Evolutionary conservation across 2,329 filamentous ascomycete species (phyloP), one percentile per base, ranked within the genome.

Genomic region (Coniochaeta sp.): DNA sequence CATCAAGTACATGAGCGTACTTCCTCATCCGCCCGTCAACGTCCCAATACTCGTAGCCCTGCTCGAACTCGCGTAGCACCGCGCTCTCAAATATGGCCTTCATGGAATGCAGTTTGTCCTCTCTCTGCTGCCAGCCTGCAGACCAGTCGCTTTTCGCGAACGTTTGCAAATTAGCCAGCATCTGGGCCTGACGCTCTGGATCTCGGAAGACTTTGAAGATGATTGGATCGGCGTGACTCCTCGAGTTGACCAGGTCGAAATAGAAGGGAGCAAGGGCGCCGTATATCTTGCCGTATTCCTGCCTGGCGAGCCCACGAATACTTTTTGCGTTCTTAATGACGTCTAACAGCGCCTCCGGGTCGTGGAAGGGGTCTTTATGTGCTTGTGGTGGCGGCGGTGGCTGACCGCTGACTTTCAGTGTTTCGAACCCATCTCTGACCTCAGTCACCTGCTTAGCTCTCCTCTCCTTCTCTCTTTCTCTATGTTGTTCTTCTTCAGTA

Each of bases 211-310:
- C 89, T 67, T 89, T 86, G 74, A 98, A 99, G 9, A 98, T 79
- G 36, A 91, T 80, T 7, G 90, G 91, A 65, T 97, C 89, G 16
- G 89, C 85, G 76, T 89, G 91, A 64, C 79, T 90, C 75, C 81
- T 85, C 2, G 88, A 87, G 63, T 79, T 81, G 38, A 84, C 85
- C 47, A 98, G 82, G 71, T 99, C 91, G 64, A 86, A 85, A 74
- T 98, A 99, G 67, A 96, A 93, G 0, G 93, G 93, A 12, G 88
- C 90, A 66, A 99, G 75, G 4, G 90, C 89, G n/a, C 87, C 89
- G 73, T 98, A 96, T 16, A 98, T 81, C 71, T 89, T 96, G 17
- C 89, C 93, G 71, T 93, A 99, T 73, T 98, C 93, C 67, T 95
- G 86, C 63, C 93, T 84, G 52, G 95, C 95, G 67, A 87, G 85